Conservation (phyloP, 2,329 filamentous ascomycete genomes). For the Colletotrichum scovillei region DNA sequence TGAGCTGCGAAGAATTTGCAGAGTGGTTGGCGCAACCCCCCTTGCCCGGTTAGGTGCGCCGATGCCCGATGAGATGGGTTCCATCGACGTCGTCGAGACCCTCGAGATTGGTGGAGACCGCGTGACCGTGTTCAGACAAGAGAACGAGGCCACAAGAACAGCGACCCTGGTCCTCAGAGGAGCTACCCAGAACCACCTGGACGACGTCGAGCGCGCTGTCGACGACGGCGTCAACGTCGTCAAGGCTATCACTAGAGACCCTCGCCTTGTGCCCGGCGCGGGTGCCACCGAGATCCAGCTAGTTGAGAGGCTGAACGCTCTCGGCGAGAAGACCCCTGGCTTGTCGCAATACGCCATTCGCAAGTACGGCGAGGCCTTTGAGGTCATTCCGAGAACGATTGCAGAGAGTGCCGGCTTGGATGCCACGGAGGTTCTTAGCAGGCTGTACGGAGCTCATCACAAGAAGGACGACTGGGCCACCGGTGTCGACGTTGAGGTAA, state of each 20-base stretch:
- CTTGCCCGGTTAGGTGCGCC: slow-evolving; percentile 93
- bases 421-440: slow-evolving; percentile 94
- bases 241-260: slow-evolving; percentile 96
- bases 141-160: slow-evolving; percentile 90
- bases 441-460: slow-evolving; percentile 92
- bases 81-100: slow-evolving; percentile 94
- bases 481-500: slow-evolving; percentile 92
- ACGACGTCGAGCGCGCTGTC: slow-evolving; percentile 95
- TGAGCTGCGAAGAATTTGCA: slow-evolving; percentile 92
- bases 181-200: slow-evolving; percentile 97
- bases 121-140: slow-evolving; percentile 98
- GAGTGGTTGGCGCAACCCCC: slow-evolving; percentile 96
- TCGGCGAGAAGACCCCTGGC: slow-evolving; percentile 92
- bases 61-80: slow-evolving; percentile 99
- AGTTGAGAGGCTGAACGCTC: slow-evolving; percentile 88
- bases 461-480: slow-evolving; percentile 88
- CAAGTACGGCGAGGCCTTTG: slow-evolving; percentile 97
- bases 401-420: slow-evolving; percentile 96
- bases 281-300: slow-evolving; percentile 96
- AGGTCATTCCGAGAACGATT: slow-evolving; percentile 93
- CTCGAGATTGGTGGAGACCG: slow-evolving; percentile 97
- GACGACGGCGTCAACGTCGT: slow-evolving; percentile 99
- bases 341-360: slow-evolving; percentile 96
- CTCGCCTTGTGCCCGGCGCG: slow-evolving; percentile 90
- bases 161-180: slow-evolving; percentile 94